phyloP scores from a whole-genome alignment of 768 basidiomycete genomes.

The Tricholoma bakamatsutake region DNA sequence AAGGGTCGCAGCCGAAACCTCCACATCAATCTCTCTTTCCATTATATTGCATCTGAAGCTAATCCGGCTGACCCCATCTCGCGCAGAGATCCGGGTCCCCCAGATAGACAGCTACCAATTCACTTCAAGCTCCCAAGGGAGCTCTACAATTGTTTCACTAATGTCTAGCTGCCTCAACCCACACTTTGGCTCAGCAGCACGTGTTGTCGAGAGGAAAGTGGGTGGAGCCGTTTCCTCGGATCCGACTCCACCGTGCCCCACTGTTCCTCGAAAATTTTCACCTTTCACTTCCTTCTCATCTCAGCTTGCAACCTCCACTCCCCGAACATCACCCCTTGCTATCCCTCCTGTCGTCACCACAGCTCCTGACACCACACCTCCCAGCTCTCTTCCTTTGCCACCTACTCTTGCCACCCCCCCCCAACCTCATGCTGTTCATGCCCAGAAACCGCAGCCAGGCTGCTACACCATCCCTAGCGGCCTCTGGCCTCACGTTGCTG shows the following conservation, averaged over 20 bases:
- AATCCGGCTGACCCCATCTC: slow-evolving; percentile 22
- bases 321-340: neutral
- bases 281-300: neutral
- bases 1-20: slow-evolving; percentile 18
- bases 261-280: neutral
- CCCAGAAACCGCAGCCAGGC: neutral
- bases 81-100: neutral
- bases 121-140: neutral
- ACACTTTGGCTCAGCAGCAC: neutral
- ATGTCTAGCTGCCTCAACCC: neutral
- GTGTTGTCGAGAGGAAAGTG: neutral
- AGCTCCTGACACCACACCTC: too few species aligned
- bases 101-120: neutral
- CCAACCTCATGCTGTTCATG: neutral
- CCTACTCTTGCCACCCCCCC: neutral
- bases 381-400: neutral
- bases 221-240: neutral
- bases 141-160: neutral
- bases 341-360: too few species aligned
- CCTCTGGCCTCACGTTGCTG: neutral
- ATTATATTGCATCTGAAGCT: slow-evolving; percentile 9
- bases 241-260: neutral
- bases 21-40: slow-evolving; percentile 12
- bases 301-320: neutral
- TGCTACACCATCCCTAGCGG: neutral